Conservation (phyloP, 768 basidiomycete genomes). For the Pisolithus albus region DNA sequence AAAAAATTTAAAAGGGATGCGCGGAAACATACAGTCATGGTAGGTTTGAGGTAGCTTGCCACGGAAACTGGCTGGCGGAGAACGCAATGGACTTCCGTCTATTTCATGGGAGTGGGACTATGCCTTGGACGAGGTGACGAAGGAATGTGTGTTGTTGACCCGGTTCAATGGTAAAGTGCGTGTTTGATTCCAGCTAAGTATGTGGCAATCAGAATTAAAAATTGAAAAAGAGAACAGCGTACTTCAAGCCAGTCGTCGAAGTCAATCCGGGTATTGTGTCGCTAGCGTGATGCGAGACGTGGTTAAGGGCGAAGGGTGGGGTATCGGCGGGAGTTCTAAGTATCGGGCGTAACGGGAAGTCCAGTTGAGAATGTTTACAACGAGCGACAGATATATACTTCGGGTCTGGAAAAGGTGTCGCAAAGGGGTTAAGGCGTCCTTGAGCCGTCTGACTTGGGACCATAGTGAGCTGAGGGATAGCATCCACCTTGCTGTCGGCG, state of each 20-base stretch:
- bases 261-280: slow-evolving; percentile 27
- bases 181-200: slow-evolving; percentile 26
- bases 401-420: slow-evolving; percentile 23
- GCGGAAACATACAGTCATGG: no score
- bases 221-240: slow-evolving; percentile 6
- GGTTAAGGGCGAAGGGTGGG: slow-evolving; percentile 17
- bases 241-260: slow-evolving; percentile 29
- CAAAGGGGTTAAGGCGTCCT: slow-evolving; percentile 27
- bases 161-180: slow-evolving; percentile 11
- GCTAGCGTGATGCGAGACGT: slow-evolving; percentile 10
- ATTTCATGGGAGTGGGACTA: background rate
- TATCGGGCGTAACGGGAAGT: slow-evolving; percentile 3
- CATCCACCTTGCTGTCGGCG: slow-evolving; percentile 1
- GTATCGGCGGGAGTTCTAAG: slow-evolving; percentile 17
- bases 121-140: slow-evolving; percentile 17
- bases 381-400: slow-evolving; percentile 3
- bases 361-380: slow-evolving; percentile 1
- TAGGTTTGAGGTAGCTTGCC: no score
- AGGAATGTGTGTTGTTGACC: slow-evolving; percentile 9
- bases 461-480: slow-evolving; percentile 4
- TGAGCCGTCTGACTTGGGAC: slow-evolving; percentile 11
- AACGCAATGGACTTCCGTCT: background rate
- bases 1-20: no score
- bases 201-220: slow-evolving; percentile 1
- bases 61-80: no score